Conservation (phyloP, 495 filamentous ascomycete species). For the Trypethelium eluteriae region DNA sequence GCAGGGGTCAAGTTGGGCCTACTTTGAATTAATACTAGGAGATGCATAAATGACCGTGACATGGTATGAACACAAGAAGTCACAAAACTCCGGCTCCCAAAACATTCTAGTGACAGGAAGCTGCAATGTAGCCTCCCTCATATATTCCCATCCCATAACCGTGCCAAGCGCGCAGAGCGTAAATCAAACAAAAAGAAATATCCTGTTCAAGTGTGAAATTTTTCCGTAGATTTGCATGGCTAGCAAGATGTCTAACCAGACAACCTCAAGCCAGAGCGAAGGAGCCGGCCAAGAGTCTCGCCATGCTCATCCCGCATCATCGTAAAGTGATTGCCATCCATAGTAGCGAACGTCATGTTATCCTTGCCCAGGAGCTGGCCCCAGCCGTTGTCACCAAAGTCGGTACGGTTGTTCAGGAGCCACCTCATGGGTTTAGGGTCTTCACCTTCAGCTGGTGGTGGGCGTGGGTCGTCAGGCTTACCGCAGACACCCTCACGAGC, state of each 20-base stretch:
- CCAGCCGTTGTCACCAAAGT: constrained; percentile 76
- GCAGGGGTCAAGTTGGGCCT: constrained; percentile 10
- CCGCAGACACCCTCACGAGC: constrained; percentile 74
- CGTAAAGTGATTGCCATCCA: constrained; percentile 63
- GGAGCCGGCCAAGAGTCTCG: constrained; percentile 29
- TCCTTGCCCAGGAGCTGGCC: constrained; percentile 59
- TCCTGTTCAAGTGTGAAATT: not conserved
- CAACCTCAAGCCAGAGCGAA: not conserved
- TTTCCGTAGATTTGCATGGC: not conserved
- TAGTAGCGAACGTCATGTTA: constrained; percentile 55
- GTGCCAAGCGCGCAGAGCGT: not conserved
- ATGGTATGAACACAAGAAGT: not conserved
- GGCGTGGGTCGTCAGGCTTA: constrained; percentile 55
- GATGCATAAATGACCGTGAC: not conserved
- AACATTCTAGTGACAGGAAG: constrained; percentile 4
- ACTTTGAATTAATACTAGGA: constrained; percentile 9
- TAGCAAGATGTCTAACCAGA: not conserved
- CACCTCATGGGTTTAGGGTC: constrained; percentile 71
- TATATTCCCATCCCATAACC: not conserved
- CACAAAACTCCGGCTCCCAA: not conserved
- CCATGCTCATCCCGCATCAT: constrained; percentile 57
- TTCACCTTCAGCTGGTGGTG: constrained; percentile 37
- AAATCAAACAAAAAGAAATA: not conserved
- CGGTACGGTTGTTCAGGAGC: constrained; percentile 67
- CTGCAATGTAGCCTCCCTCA: not conserved